Evolutionary conservation across 179 eudicot species (phyloP), one percentile per base, ranked within the genome.

Genomic region (Actinidia arguta): DNA sequence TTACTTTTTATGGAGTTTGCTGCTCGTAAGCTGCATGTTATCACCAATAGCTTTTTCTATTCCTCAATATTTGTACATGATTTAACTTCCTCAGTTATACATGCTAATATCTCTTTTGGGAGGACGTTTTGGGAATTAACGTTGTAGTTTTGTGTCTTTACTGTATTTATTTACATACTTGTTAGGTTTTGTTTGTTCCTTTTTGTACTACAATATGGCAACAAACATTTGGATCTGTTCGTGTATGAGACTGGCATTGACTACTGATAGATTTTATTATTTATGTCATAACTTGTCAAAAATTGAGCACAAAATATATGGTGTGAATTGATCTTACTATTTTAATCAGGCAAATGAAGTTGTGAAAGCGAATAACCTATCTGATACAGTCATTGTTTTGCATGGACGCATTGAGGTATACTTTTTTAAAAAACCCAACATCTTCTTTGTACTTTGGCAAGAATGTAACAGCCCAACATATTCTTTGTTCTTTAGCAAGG

Each of bases 381-480:
- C 96, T 50, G 98, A 93, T 76, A 95, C 75, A 75, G 84, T 96
- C 85, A 90, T 90, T 87, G 99, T 96, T 73, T 88, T 96, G 92
- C 99, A 96, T 85, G 99, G 99, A 69, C 94, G 99, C 72, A 93
- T 96, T 52, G 99, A 96, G 99, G 99, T 96, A 85, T n/a, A 85
- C 67, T 48, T 67, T 17, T 84, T 14, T 58, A n/a, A n/a, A 62
- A 63, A 16, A 72, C 25, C 47, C 18, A 51, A 74, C 22, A 1
- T 78, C n/a, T 70, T 48, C 11, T 50, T 70, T 36, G 14, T 78
- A 46, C 80, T n/a, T n/a, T 59, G 25, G 59, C 27, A 62, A 76
- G 63, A 25, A 27, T 25, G n/a, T n/a, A n/a, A 62, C 51, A 16
- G 72, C 25, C 47, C 18, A 51, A 74, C 22, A 1, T 78, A 31